A percentile compares a stretch with the other conserved stretches of the same genome.
phyloP scores from a whole-genome alignment of 202 grass and related monocot genomes.

The Zizania palustris region DNA sequence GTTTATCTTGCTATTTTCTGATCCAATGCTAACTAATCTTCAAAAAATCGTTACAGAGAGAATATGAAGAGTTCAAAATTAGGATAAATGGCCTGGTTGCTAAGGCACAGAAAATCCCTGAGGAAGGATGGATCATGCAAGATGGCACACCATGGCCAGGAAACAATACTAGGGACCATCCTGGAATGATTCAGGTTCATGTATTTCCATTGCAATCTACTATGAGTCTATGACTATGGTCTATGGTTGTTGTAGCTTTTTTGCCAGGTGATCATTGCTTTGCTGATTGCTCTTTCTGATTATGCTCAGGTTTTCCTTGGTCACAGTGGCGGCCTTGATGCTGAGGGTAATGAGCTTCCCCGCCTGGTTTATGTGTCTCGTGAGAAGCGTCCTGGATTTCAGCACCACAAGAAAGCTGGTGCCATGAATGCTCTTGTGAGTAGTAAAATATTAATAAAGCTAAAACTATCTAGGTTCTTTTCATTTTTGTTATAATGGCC shows the following conservation, averaged over 20 bases:
- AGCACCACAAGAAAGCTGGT: conserved; percentile 88
- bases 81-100: conserved; percentile 83
- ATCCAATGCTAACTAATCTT: conserved; percentile 10
- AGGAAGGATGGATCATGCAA: conserved; percentile 98
- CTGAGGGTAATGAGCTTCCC: conserved; percentile 85
- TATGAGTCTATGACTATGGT: no score
- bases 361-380: conserved; percentile 85
- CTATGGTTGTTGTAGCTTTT: conserved; percentile 8
- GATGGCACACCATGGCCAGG: conserved; percentile 94
- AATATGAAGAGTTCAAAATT: conserved; percentile 96
- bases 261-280: conserved; percentile 15
- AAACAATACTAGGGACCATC: conserved; percentile 97
- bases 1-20: conserved; percentile 20
- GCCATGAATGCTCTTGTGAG: conserved; percentile 89
- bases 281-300: conserved; percentile 47
- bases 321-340: conserved; percentile 94
- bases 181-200: conserved; percentile 95
- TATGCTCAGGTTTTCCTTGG: conserved; percentile 91
- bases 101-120: conserved; percentile 79
- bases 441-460: not conserved
- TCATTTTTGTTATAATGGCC: conserved; percentile 28
- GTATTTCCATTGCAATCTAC: conserved; percentile 26
- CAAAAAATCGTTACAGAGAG: conserved; percentile 57
- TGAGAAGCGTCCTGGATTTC: conserved; percentile 86
- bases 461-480: conserved; percentile 22